Conservation (phyloP, 805 yeast genomes). For the Candida morakotiae region DNA sequence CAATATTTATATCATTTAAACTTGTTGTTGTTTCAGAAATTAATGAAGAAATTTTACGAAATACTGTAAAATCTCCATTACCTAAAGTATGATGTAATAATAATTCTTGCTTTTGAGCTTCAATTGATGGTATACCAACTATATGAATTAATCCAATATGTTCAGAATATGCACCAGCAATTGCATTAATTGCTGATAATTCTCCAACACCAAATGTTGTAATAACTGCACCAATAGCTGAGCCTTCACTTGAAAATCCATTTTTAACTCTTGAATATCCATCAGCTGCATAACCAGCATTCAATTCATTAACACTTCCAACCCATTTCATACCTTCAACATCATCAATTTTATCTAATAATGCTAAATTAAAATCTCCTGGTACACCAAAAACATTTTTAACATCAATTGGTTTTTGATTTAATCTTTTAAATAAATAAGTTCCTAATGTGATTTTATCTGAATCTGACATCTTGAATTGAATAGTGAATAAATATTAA, state of each 20-base stretch:
- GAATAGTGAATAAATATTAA: constrained; percentile 12
- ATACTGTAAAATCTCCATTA: constrained; percentile 25
- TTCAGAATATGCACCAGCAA: constrained; percentile 80
- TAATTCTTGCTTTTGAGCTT: constrained; percentile 14
- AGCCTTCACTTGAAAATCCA: constrained; percentile 34
- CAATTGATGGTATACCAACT: constrained; percentile 57
- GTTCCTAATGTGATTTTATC: constrained; percentile 56
- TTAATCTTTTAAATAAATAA: constrained; percentile 55
- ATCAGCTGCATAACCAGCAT: constrained; percentile 87
- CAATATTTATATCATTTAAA: constrained; percentile 46
- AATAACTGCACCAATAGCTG: constrained; percentile 35
- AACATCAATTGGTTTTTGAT: constrained; percentile 46
- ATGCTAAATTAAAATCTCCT: constrained; percentile 66
- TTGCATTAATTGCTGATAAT: constrained; percentile 75
- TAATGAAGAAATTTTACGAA: constrained; percentile 44
- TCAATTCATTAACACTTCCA: constrained; percentile 85
- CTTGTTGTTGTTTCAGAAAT: constrained; percentile 49
- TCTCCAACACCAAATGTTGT: constrained; percentile 92
- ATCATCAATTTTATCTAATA: constrained; percentile 64
- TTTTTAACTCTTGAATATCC: constrained; percentile 71
- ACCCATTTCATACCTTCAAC: constrained; percentile 55
- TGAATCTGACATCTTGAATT: constrained; percentile 34
- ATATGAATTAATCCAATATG: constrained; percentile 74
- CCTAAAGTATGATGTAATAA: constrained; percentile 26
- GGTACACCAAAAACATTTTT: constrained; percentile 69